phyloP scores from a whole-genome alignment of 495 filamentous ascomycete genomes.

The Gamarada debralockiae region DNA sequence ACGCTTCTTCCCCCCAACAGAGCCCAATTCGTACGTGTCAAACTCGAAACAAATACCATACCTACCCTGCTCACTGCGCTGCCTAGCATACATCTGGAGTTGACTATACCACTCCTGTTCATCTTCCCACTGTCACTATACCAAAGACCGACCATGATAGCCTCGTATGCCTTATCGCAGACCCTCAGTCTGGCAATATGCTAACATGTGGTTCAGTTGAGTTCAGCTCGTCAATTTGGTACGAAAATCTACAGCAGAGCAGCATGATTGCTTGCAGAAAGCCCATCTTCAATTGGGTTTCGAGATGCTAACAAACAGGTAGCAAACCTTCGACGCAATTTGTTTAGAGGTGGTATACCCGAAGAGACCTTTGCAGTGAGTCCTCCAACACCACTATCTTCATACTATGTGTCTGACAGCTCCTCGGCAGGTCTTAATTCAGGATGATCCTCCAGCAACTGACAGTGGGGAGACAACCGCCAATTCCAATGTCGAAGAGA shows the following conservation, averaged over 20 bases:
- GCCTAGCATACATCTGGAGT: constrained; percentile 37
- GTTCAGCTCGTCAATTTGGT: constrained; percentile 37
- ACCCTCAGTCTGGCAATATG: not conserved
- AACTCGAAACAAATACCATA: not conserved
- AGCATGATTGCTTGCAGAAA: not conserved
- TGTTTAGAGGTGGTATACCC: constrained; percentile 59
- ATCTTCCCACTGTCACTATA: constrained; percentile 44
- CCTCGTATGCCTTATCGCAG: constrained; percentile 38
- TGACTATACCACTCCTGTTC: constrained; percentile 28
- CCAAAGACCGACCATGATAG: constrained; percentile 51
- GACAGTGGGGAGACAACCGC: constrained; percentile 18
- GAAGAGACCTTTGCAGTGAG: constrained; percentile 57
- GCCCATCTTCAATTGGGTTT: too few species aligned
- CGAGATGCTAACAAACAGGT: not conserved
- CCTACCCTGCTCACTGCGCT: constrained; percentile 1
- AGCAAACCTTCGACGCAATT: constrained; percentile 60
- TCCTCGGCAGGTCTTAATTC: constrained; percentile 47
- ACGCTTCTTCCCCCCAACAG: constrained; percentile 17
- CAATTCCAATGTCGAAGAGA: constrained; percentile 20
- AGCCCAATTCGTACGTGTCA: constrained; percentile 24
- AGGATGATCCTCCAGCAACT: constrained; percentile 33
- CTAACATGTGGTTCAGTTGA: constrained; percentile 18
- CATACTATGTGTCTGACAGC: constrained; percentile 16
- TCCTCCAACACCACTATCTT: constrained; percentile 1
- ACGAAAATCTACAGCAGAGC: constrained; percentile 28